Evolutionary conservation across 2,329 filamentous ascomycete species (phyloP).

Genomic region (Aureobasidium sp.): DNA sequence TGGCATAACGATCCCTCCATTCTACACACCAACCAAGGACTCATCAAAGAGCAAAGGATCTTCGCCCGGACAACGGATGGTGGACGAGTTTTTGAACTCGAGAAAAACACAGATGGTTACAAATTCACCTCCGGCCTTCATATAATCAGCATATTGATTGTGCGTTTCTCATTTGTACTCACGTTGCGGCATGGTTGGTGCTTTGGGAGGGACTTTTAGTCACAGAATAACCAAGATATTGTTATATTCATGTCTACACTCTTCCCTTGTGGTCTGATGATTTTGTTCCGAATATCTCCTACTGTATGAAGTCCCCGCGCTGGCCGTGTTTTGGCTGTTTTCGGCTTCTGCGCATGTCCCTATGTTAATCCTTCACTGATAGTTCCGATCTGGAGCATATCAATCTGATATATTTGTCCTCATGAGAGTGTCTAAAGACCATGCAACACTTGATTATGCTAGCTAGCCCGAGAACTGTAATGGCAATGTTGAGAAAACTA

Average conservation of each 20-base stretch:
- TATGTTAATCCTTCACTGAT: not conserved
- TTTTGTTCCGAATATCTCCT: not conserved
- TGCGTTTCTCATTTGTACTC: not conserved
- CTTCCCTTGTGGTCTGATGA: not conserved
- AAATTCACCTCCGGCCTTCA: constrained; percentile 6
- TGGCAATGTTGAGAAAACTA: too few species aligned
- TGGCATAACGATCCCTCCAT: constrained; percentile 13
- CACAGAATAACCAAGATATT: not conserved
- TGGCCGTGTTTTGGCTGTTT: not conserved
- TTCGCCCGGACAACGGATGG: constrained; percentile 17
- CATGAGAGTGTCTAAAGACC: too few species aligned
- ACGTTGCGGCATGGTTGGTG: not conserved
- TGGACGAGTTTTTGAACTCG: constrained; percentile 14
- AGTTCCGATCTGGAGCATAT: not conserved
- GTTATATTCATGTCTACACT: not conserved
- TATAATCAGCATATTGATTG: constrained; percentile 11
- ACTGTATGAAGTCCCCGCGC: not conserved
- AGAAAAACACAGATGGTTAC: not conserved
- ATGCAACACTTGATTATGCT: too few species aligned
- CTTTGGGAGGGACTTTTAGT: not conserved
- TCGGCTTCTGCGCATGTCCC: not conserved
- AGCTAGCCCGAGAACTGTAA: too few species aligned
- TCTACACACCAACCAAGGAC: constrained; percentile 14
- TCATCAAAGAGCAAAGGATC: constrained; percentile 11
- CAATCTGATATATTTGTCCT: too few species aligned